phyloP scores from a whole-genome alignment of 345 rosid genomes.

The Dipteronia dyeriana region DNA sequence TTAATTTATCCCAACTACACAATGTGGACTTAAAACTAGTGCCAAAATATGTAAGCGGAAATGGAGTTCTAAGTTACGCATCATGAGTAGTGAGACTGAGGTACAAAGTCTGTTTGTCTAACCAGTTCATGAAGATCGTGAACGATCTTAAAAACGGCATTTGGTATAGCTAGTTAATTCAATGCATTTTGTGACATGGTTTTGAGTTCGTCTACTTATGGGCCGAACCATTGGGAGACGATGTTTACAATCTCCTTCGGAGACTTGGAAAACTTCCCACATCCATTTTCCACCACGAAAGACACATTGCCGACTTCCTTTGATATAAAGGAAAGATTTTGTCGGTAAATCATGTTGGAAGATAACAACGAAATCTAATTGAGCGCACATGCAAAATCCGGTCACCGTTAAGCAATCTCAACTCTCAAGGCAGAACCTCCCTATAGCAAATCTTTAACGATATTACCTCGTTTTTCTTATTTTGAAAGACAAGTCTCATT shows the following conservation, averaged over 20 bases:
- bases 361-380: too few species aligned
- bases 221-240: conserved; percentile 90
- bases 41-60: conserved; percentile 9
- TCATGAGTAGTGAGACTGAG: conserved; percentile 68
- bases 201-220: conserved; percentile 67
- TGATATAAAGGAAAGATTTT: background rate
- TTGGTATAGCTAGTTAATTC: conserved; percentile 70
- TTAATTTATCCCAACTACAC: conserved; percentile 14
- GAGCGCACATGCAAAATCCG: too few species aligned
- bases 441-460: background rate
- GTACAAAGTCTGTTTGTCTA: conserved; percentile 60
- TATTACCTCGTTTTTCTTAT: too few species aligned
- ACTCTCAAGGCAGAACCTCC: background rate
- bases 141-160: conserved; percentile 93
- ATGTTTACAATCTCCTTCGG: conserved; percentile 84
- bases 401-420: background rate
- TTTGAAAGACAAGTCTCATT: too few species aligned
- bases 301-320: conserved; percentile 99
- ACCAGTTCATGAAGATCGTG: conserved; percentile 94
- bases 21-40: conserved; percentile 5
- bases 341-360: background rate
- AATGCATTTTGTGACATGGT: conserved; percentile 87
- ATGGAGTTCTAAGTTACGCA: conserved; percentile 37
- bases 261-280: conserved; percentile 83
- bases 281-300: conserved; percentile 85